These are phyloP conservation scores for Ophiostoma quercus DNA, from an alignment of 2,329 filamentous ascomycete genomes.

Conservation along the genomic window DNA sequence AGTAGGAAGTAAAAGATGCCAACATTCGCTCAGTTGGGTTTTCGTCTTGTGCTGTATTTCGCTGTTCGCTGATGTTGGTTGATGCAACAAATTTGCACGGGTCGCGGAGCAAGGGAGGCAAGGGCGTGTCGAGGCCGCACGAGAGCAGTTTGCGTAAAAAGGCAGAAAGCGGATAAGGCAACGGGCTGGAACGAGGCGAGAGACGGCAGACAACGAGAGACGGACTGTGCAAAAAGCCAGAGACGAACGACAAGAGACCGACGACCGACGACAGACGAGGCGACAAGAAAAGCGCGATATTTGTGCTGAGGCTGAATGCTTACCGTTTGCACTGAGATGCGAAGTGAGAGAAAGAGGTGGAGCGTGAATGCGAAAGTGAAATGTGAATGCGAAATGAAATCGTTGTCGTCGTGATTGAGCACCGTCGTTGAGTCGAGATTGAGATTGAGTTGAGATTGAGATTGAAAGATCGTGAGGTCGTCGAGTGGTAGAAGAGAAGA, in stretches of 20 bases:
- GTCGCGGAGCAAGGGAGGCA: slow-evolving; percentile 6
- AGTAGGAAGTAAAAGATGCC: neutral
- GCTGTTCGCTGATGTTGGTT: neutral
- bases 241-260: neutral
- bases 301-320: neutral
- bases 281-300: neutral
- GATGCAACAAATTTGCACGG: neutral
- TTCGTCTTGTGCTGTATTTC: neutral
- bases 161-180: neutral
- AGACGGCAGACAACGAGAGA: neutral
- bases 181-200: too few species aligned
- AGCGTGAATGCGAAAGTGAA: neutral
- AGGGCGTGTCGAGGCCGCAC: neutral
- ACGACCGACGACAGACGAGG: neutral
- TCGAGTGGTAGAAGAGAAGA: neutral
- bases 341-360: neutral
- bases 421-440: neutral
- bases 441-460: neutral
- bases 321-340: neutral
- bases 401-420: neutral
- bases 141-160: neutral
- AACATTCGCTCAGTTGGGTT: neutral
- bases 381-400: neutral
- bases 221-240: neutral
- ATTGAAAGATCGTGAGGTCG: neutral